Evolutionary conservation across 352 stramenopile species (phyloP), one percentile per base, ranked within the genome.

Genomic region (Stephanocyclus meneghinianus): DNA sequence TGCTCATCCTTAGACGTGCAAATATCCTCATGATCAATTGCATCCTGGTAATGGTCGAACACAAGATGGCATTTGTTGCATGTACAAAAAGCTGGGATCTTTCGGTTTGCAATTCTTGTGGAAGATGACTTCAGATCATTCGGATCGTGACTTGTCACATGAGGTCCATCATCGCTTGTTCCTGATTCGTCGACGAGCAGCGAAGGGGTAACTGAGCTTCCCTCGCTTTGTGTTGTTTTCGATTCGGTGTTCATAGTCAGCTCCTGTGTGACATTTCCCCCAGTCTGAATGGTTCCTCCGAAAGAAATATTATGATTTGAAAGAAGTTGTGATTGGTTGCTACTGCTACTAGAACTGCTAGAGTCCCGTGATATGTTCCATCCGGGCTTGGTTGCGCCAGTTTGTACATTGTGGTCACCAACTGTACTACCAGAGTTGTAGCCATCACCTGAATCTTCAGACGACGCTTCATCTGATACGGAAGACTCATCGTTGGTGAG

Each of bases 11-110:
- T 42, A 4, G 15, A 35, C 26, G 30, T 32, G 26, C 57, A 65
- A 6, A 9, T 51, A 18, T 30, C 11, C 37, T 65, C 57, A 30
- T 65, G 57, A 32, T 11, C 26, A 7, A 32, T 7, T 29, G 57
- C 57, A 2, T 65, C 35, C 7, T 50, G 4, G 32, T 35, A 51
- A 30, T 50, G 13, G 29, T 48, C 32, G 35, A 65, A 65, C 13
- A 65, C 57, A 65, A 65, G 30, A 29, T 65, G 57, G 35, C 57
- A 65, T 48, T 51, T 51, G n/a, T 51, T 65, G 18, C 57, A 65
- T 35, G 18, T 35, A 29, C 35, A 50, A 50, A 51, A 51, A 42
- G 5, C 9, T 51, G 30, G 7, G 26, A 32, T 30, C 3, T 65
- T 50, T 18, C 26, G 6, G 37, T 65, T n/a, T 51, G 18, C 15